These are phyloP conservation scores for Candida qinlingensis DNA, from an alignment of 805 yeast genomes.

Conservation along the genomic window DNA sequence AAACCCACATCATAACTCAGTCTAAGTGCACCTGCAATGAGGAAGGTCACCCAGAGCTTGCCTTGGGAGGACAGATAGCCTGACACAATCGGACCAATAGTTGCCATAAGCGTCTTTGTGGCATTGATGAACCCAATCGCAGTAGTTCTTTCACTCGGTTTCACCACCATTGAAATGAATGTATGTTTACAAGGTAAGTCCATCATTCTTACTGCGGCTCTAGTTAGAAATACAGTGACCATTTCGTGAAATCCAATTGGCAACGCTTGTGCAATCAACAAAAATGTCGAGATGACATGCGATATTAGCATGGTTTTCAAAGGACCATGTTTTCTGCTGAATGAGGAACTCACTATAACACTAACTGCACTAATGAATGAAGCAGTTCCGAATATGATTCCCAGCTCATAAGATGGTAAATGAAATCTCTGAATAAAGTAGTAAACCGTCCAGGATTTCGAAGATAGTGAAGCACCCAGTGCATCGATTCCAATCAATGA, in stretches of 20 bases:
- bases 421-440: constrained; percentile 35
- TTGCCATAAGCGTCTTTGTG: constrained; percentile 36
- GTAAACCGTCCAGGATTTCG: constrained; percentile 42
- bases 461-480: constrained; percentile 38
- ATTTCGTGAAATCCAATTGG: constrained; percentile 31
- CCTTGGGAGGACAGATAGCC: constrained; percentile 34
- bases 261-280: constrained; percentile 34
- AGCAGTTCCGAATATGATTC: constrained; percentile 35
- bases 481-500: constrained; percentile 38
- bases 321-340: constrained; percentile 40
- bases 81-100: constrained; percentile 37
- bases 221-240: constrained; percentile 25
- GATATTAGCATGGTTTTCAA: constrained; percentile 40
- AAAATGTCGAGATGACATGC: constrained; percentile 38
- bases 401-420: constrained; percentile 31
- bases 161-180: constrained; percentile 37
- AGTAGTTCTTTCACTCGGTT: constrained; percentile 36
- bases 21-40: constrained; percentile 37
- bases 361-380: constrained; percentile 35
- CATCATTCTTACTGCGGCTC: constrained; percentile 41
- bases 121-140: constrained; percentile 42
- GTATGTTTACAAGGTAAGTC: constrained; percentile 45
- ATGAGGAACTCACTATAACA: constrained; percentile 37
- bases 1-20: constrained; percentile 38
- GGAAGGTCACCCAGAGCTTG: constrained; percentile 38